phyloP scores from a whole-genome alignment of 768 basidiomycete genomes.

The Pleurotus djamor region DNA sequence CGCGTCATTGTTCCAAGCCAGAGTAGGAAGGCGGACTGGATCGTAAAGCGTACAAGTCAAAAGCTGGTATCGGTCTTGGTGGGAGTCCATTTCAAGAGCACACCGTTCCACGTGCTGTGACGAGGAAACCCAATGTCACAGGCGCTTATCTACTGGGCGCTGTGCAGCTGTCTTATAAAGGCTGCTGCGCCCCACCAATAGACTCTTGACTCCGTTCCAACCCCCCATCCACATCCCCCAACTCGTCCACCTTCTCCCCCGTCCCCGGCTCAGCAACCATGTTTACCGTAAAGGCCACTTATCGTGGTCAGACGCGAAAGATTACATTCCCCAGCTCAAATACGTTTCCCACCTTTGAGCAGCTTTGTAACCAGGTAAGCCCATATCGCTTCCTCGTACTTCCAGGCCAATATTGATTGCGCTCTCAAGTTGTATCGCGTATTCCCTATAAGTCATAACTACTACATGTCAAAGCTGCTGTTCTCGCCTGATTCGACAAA shows the following conservation, averaged over 20 bases:
- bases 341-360: conserved; percentile 60
- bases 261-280: conserved; percentile 31
- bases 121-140: too few relatives aligned
- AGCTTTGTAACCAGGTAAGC: conserved; percentile 64
- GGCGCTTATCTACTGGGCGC: too few relatives aligned
- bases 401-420: neutral
- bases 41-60: conserved; percentile 65
- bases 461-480: conserved; percentile 64
- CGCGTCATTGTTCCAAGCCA: conserved; percentile 57
- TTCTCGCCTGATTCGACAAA: conserved; percentile 63
- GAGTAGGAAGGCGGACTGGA: conserved; percentile 29
- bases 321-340: conserved; percentile 50
- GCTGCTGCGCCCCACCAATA: conserved; percentile 2
- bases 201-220: neutral
- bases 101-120: too few relatives aligned
- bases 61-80: neutral
- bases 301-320: conserved; percentile 66
- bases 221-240: conserved; percentile 12
- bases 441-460: conserved; percentile 59
- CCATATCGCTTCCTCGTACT: conserved; percentile 1
- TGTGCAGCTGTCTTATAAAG: conserved; percentile 1
- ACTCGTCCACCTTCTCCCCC: conserved; percentile 13
- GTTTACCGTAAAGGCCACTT: conserved; percentile 83
- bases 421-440: conserved; percentile 60
- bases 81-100: neutral